A percentile compares a stretch with the other conserved stretches of the same genome.
Evolutionary conservation across 1,284 basidiomycete genomes (phyloP).

Genomic region (Microbotryum saponariae): DNA sequence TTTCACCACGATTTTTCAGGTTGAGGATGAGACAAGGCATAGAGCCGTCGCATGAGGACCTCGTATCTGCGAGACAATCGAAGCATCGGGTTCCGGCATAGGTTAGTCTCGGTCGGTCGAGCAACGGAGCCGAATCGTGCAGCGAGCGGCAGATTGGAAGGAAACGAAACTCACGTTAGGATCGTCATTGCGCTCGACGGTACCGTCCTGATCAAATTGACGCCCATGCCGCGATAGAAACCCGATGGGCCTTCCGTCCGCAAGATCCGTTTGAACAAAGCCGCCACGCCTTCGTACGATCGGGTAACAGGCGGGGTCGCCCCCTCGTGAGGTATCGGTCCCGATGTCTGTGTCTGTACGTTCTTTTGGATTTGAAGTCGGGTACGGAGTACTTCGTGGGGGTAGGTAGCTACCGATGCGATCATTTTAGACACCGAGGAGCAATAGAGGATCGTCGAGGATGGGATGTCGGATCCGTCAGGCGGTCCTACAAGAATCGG

Average conservation of each 20-base stretch:
- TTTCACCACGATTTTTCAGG: too few relatives aligned
- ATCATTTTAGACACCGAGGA: slow-evolving; percentile 87
- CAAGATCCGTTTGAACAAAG: slow-evolving; percentile 65
- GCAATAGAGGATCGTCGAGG: slow-evolving; percentile 68
- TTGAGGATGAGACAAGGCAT: slow-evolving; percentile 1
- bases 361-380: slow-evolving; percentile 73
- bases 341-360: slow-evolving; percentile 1
- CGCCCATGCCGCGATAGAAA: slow-evolving; percentile 79
- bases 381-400: slow-evolving; percentile 90
- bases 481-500: slow-evolving; percentile 40
- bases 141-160: neutral
- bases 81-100: neutral
- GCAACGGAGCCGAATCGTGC: neutral
- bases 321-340: slow-evolving; percentile 13
- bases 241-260: slow-evolving; percentile 74
- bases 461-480: slow-evolving; percentile 52
- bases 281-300: slow-evolving; percentile 51
- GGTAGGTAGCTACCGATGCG: slow-evolving; percentile 86
- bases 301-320: neutral
- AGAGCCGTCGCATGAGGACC: slow-evolving; percentile 3
- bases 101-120: neutral
- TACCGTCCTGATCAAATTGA: slow-evolving; percentile 84
- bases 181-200: slow-evolving; percentile 90
- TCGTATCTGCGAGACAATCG: neutral
- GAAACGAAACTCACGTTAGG: slow-evolving; percentile 57